Evolutionary conservation across 345 rosid species (phyloP).

Genomic region (Cochlearia excelsa): DNA sequence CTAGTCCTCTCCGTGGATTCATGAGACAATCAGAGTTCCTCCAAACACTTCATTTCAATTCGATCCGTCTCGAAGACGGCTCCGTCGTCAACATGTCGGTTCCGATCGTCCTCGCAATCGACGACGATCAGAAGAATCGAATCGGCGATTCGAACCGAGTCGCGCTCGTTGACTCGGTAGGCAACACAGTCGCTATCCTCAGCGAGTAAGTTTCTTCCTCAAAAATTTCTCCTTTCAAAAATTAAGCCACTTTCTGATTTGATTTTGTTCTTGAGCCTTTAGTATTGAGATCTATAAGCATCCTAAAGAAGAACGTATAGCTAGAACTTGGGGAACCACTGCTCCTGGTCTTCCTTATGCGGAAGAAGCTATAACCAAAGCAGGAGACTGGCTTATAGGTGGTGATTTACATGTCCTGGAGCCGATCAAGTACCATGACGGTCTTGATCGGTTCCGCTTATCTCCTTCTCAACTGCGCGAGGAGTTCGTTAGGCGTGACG

Average conservation of each 20-base stretch:
- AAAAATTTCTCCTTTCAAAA: too few species aligned
- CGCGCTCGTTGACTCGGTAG: conserved; percentile 67
- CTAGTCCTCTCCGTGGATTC: conserved; percentile 85
- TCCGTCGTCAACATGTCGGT: conserved; percentile 93
- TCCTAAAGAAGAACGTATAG: conserved; percentile 89
- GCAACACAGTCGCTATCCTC: conserved; percentile 63
- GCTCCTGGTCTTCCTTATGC: conserved; percentile 85
- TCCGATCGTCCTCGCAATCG: conserved; percentile 82
- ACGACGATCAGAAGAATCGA: conserved; percentile 60
- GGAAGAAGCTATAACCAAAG: conserved; percentile 64
- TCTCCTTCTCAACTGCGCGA: conserved; percentile 84
- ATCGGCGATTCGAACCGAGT: conserved; percentile 60
- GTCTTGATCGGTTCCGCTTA: conserved; percentile 73
- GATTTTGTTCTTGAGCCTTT: neutral
- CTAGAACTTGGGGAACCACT: conserved; percentile 94
- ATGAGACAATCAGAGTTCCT: conserved; percentile 98
- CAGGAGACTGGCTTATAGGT: conserved; percentile 92
- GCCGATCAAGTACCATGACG: conserved; percentile 81
- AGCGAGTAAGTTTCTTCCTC: conserved; percentile 54
- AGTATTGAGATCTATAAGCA: conserved; percentile 91
- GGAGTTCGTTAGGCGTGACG: conserved; percentile 75
- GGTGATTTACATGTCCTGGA: conserved; percentile 90
- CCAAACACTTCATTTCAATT: conserved; percentile 99
- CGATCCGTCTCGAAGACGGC: conserved; percentile 80
- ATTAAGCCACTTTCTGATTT: too few species aligned